These are phyloP conservation scores for Dioszegia crocea DNA, from an alignment of 768 basidiomycete species.

Conservation along the genomic window DNA sequence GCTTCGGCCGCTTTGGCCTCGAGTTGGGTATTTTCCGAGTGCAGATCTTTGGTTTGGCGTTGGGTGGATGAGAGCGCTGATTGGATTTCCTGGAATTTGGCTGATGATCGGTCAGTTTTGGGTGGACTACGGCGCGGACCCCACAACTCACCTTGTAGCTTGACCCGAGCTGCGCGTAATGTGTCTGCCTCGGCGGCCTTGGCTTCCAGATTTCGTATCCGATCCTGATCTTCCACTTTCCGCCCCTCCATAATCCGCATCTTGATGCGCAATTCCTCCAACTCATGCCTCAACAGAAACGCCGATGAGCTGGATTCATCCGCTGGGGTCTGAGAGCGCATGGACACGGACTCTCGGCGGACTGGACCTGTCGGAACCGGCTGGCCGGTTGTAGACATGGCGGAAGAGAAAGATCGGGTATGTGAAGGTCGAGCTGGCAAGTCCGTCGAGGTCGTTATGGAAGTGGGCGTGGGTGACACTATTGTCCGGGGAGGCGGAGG, in stretches of 20 bases:
- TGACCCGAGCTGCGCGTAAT: conserved; percentile 78
- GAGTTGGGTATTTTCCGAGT: conserved; percentile 67
- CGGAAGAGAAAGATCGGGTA: conserved; percentile 10
- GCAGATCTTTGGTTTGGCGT: conserved; percentile 68
- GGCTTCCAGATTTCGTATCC: conserved; percentile 75
- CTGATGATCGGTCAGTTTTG: conserved; percentile 41
- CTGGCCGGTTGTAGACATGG: conserved; percentile 22
- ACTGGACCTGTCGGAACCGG: conserved; percentile 50
- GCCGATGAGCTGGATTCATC: not conserved
- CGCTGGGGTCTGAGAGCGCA: conserved; percentile 21
- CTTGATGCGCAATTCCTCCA: conserved; percentile 74
- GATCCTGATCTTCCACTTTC: conserved; percentile 78
- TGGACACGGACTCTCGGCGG: not conserved
- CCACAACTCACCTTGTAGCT: conserved; percentile 59
- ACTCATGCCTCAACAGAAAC: conserved; percentile 37
- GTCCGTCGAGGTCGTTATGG: not conserved
- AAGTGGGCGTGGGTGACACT: not conserved
- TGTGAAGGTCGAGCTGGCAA: not conserved
- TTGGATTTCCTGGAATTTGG: conserved; percentile 75
- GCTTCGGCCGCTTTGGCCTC: conserved; percentile 70
- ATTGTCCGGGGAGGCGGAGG: conserved; percentile 5
- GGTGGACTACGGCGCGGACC: not conserved
- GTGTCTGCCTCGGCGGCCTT: conserved; percentile 79
- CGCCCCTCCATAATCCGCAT: conserved; percentile 79
- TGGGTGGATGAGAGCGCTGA: conserved; percentile 70